A percentile compares a stretch with the other conserved stretches of the same genome.
phyloP scores from a whole-genome alignment of 116 monocot species.

The Cymodocea nodosa region DNA sequence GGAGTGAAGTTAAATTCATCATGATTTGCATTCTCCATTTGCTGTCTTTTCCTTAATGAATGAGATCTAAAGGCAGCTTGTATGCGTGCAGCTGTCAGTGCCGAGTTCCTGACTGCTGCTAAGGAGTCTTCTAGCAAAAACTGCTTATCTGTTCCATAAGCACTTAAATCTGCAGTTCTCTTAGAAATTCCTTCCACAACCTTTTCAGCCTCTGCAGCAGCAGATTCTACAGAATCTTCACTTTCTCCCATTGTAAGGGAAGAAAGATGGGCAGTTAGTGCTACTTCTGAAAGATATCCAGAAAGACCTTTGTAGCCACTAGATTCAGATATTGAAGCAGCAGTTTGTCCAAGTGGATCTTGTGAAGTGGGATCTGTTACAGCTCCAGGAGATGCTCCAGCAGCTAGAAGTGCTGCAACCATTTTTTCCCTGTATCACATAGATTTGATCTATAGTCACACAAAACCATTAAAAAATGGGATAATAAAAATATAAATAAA shows the following conservation, averaged over 20 bases:
- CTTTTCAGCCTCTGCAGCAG: constrained; percentile 39
- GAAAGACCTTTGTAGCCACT: constrained; percentile 72
- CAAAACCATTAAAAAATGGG: neutral
- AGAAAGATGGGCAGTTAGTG: constrained; percentile 65
- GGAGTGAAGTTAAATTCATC: constrained; percentile 47
- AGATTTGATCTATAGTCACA: neutral
- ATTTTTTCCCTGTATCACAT: constrained; percentile 56
- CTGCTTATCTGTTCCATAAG: constrained; percentile 56
- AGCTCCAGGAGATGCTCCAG: constrained; percentile 68
- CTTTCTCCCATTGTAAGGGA: constrained; percentile 45
- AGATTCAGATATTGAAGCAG: constrained; percentile 56
- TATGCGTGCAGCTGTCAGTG: constrained; percentile 86
- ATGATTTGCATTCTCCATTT: constrained; percentile 9
- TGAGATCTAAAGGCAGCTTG: constrained; percentile 79
- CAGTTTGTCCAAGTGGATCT: constrained; percentile 72
- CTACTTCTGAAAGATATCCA: constrained; percentile 77
- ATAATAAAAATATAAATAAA: neutral
- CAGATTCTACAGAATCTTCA: constrained; percentile 45
- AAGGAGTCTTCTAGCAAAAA: constrained; percentile 68
- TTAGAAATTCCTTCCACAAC: constrained; percentile 48
- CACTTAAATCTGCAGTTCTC: constrained; percentile 27
- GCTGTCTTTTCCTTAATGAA: constrained; percentile 67
- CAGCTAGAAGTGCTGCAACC: constrained; percentile 78
- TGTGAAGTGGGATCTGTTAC: constrained; percentile 80
- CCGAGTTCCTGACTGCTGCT: constrained; percentile 73